Base-by-base conservation (phyloP, 2,329 filamentous ascomycete species). In the Pyrenophora graminea region DNA sequence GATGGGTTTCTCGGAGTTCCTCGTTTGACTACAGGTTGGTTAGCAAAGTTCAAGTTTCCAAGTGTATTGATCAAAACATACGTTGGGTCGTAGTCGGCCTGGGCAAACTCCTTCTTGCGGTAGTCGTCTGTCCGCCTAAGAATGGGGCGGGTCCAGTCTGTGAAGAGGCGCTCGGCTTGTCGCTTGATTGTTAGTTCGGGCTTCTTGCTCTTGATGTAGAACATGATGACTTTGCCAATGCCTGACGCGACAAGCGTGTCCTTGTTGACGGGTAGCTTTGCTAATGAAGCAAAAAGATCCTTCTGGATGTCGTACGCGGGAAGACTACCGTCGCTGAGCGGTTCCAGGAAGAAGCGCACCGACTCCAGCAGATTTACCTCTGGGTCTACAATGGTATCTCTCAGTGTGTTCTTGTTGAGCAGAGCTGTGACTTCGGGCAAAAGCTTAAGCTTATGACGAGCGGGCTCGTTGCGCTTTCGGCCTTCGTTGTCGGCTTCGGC, bases 271-370 rank as follows among this genome's bases (percentile, higher is more conserved):
- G 91, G 91, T 4, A 97, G 82, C 65, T 85, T 87, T 15, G 82
- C 83, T 32, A 99, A 80, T 19, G 90, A 88, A 21, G 84, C 84
- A 72, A 99, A 94, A 37, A 99, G 84, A 71, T 97, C 92, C 55
- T 92, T 90, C 77, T 99, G 94, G 61, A 99, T 97, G 70, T 94
- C 94, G 77, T 97, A 99, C 25, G 94, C 93, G 0, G 94, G 94
- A 42, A 99, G 82, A 54, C 90, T 93, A 50, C 93, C 94, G 69
- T 97, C 93, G 64, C 93, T 91, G 39, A 97, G 82, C 1, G 94
- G 94, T 72, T 99, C 94, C 18, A 99, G 83, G 81, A 97, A 97
- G 82, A 96, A 97, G 70, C 93, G 91, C 67, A 99, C 91, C 12
- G 92, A 90, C 74, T 96, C 91, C 33, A 99, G 79, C 56, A 99